phyloP scores from a whole-genome alignment of 2,329 filamentous ascomycete species.

The Trichoderma breve region DNA sequence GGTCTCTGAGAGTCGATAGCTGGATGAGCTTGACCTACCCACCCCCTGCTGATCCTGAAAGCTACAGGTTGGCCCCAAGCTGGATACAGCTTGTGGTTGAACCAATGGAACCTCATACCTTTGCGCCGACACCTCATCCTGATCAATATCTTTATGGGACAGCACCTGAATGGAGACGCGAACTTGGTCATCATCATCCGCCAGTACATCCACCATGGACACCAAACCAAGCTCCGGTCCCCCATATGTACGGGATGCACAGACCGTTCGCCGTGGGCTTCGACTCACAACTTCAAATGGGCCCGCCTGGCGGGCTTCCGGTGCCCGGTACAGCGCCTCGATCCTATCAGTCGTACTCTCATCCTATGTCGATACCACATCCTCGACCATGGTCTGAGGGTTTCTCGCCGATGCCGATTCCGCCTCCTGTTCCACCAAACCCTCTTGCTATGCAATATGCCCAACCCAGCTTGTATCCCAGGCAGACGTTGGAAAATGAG shows the following conservation, averaged over 20 bases:
- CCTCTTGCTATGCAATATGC: not conserved
- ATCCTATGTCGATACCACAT: conserved; percentile 17
- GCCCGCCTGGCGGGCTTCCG: conserved; percentile 26
- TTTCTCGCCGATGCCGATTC: not conserved
- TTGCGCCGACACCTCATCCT: conserved; percentile 23
- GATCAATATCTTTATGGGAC: conserved; percentile 6
- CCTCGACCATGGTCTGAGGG: not conserved
- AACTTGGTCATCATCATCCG: not conserved
- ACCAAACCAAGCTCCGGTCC: conserved; percentile 8
- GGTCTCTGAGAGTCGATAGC: too few relatives aligned
- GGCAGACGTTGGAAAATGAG: not conserved
- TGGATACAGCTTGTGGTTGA: not conserved
- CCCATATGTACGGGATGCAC: conserved; percentile 26
- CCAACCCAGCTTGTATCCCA: not conserved
- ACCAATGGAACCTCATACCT: conserved; percentile 36
- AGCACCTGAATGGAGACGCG: conserved; percentile 15
- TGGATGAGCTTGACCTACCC: not conserved
- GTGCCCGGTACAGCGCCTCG: conserved; percentile 27
- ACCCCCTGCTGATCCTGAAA: not conserved
- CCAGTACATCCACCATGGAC: not conserved
- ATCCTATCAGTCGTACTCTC: conserved; percentile 16
- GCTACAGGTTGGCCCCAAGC: not conserved
- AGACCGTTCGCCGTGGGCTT: conserved; percentile 22
- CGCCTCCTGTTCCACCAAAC: not conserved
- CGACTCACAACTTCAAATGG: conserved; percentile 25